Conservation (phyloP, 345 rosid species). For the rapeseed (Brassica napus) region DNA sequence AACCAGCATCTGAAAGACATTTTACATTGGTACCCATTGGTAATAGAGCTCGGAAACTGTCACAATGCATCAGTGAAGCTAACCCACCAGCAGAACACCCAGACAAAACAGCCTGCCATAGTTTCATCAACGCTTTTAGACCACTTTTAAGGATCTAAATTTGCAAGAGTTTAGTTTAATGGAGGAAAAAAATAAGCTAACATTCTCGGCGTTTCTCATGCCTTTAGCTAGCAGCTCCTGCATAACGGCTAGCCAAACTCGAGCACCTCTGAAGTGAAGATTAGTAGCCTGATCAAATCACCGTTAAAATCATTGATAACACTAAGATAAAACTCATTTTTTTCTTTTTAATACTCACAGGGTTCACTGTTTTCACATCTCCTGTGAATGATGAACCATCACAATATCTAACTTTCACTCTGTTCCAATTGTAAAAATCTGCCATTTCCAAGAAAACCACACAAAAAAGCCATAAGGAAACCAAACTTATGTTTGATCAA, state of each 20-base stretch:
- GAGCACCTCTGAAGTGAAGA: constrained; percentile 95
- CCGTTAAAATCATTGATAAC: constrained; percentile 39
- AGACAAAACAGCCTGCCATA: constrained; percentile 73
- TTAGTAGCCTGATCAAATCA: constrained; percentile 73
- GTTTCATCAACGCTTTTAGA: constrained; percentile 14
- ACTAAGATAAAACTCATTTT: not conserved
- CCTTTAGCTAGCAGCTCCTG: constrained; percentile 81
- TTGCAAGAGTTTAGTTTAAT: not conserved
- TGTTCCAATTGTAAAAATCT: constrained; percentile 92
- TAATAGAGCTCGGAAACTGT: constrained; percentile 70
- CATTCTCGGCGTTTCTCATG: constrained; percentile 81
- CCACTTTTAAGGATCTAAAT: not conserved
- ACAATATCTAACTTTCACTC: constrained; percentile 87
- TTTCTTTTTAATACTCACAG: constrained; percentile 49
- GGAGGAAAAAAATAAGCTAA: constrained; percentile 24
- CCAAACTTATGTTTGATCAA: constrained; percentile 19
- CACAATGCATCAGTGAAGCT: constrained; percentile 87
- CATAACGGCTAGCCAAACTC: constrained; percentile 73
- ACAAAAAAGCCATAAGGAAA: constrained; percentile 14
- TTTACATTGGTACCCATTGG: constrained; percentile 74
- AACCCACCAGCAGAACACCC: constrained; percentile 99
- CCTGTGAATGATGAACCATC: constrained; percentile 95
- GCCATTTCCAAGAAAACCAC: not conserved
- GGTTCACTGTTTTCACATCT: constrained; percentile 67
- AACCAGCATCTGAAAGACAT: constrained; percentile 95